Conservation (phyloP, 108 stramenopile genomes). For the Skeletonema menzelii region DNA sequence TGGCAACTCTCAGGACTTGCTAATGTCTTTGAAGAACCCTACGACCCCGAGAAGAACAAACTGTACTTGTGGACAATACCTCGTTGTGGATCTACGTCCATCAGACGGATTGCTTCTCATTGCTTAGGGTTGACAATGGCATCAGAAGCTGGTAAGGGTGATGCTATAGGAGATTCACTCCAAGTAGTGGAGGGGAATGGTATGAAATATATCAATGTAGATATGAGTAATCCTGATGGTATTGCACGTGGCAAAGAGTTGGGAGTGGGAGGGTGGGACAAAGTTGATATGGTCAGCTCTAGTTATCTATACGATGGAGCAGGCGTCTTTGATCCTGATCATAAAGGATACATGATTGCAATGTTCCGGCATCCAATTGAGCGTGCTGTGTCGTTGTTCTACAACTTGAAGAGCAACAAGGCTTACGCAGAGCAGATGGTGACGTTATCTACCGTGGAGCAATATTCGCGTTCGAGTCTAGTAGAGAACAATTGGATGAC, state of each 20-base stretch:
- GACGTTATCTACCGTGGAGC: conserved; percentile 37
- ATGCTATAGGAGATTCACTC: conserved; percentile 30
- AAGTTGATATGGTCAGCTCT: conserved; percentile 35
- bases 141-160: conserved; percentile 42
- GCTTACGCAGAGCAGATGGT: conserved; percentile 9
- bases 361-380: conserved; percentile 43
- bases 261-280: conserved; percentile 16
- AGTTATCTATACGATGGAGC: conserved; percentile 33
- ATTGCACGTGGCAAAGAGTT: conserved; percentile 19
- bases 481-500: conserved; percentile 61
- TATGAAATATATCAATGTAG: conserved; percentile 41
- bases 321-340: conserved; percentile 16
- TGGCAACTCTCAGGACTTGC: conserved; percentile 10
- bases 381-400: conserved; percentile 43
- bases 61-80: conserved; percentile 42
- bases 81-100: conserved; percentile 32
- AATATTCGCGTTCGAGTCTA: conserved; percentile 12
- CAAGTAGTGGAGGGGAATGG: conserved; percentile 23
- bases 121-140: conserved; percentile 45
- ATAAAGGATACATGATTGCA: conserved; percentile 36
- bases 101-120: conserved; percentile 34
- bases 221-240: conserved; percentile 30
- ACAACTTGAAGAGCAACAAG: conserved; percentile 20
- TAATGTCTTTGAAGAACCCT: conserved; percentile 38
- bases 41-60: conserved; percentile 19